Conservation (phyloP, 164 flowering plant species). For the Annona squamosa region DNA sequence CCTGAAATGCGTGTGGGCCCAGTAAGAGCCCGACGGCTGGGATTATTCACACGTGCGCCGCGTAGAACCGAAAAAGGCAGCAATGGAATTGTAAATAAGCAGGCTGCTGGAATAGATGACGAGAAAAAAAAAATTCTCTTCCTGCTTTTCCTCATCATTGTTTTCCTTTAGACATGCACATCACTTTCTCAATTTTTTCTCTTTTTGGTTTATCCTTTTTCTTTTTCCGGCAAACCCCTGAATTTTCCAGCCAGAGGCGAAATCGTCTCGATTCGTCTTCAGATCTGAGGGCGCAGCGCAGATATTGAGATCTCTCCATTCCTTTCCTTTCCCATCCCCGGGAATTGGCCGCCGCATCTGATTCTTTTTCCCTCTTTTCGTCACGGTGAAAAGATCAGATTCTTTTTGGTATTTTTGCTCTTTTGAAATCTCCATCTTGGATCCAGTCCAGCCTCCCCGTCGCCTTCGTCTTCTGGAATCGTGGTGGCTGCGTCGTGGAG, state of each 20-base stretch:
- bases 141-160: constrained; percentile 8
- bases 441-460: neutral
- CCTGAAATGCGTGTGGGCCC: too few relatives aligned
- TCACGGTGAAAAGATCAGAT: neutral
- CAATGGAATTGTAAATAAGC: too few relatives aligned
- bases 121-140: neutral
- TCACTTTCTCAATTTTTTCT: neutral
- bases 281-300: neutral
- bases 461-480: neutral
- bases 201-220: neutral
- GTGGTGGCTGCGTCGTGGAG: too few relatives aligned
- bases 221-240: neutral
- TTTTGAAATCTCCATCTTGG: neutral
- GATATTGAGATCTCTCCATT: neutral
- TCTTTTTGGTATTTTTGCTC: neutral
- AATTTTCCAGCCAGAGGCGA: neutral
- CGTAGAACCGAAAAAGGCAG: neutral
- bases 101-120: neutral
- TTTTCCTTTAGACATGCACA: neutral
- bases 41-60: neutral
- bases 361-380: neutral
- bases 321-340: neutral
- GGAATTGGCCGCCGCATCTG: neutral
- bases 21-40: neutral
- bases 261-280: constrained; percentile 2